Base-by-base conservation (phyloP, 768 basidiomycete species). In the Pseudohyphozyma bogoriensis region DNA sequence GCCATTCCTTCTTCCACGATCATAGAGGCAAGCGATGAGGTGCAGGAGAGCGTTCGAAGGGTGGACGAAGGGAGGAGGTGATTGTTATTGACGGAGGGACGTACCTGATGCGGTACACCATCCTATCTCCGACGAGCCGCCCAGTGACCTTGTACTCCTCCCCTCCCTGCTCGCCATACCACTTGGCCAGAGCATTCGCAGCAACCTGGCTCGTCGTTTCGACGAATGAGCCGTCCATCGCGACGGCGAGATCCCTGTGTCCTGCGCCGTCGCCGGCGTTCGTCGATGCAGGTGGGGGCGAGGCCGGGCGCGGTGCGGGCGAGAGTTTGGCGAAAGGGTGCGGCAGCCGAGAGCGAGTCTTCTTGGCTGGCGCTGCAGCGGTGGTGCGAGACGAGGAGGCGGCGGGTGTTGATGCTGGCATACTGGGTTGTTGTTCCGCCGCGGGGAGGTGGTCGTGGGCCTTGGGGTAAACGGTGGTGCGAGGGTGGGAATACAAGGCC, bases 181-280 rank as follows among this genome's bases (percentile, higher is more conserved):
- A 62, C 52, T 39, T 42, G 16, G 64, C 63, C 33, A 67, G 29
- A 10, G 61, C 62, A 15, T 29, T 53, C 13, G 63, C 68, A 1
- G 65, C 63, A 5, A 51, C 55, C 33, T 51, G 53, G 35, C 55
- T 64, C 16, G 69, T 68, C 20, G 69, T 70, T 58, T 70, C 69
- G n/a, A 68, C 66, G 22, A 63, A 70, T 18, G 51, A 63, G 1
- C 61, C 64, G 33, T 68, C 69, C 32, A 33, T 26, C 2, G 55
- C 58, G 4, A 59, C 35, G 2, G 55, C 62, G 8, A 64, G 39
- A 24, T 56, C 63, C 15, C 29, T 11, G 11, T 37, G 32, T 16
- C 49, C 29, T 33, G 29, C 49, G 11, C 11, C 37, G 11, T 39
- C 37, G 12, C 20, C 11, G 37, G 12, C 37, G 37, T 10, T 20